A percentile compares a stretch with the other conserved stretches of the same genome.
These are phyloP conservation scores for Ophiostoma himal-ulmi DNA, from an alignment of 2,329 filamentous ascomycete species.

Conservation along the genomic window DNA sequence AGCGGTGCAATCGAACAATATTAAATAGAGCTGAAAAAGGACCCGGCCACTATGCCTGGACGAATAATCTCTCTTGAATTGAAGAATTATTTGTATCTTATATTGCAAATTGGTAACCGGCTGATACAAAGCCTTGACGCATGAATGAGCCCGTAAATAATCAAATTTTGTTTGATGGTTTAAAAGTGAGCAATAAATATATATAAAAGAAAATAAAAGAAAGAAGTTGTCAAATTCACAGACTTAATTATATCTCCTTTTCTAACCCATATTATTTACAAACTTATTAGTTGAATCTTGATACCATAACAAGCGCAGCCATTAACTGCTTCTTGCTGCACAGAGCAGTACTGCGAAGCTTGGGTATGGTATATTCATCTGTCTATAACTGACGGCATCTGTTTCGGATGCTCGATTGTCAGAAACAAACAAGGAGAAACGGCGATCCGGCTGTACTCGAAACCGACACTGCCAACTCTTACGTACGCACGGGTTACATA, in stretches of 20 bases:
- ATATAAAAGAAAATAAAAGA: too few species aligned
- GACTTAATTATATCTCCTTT: too few species aligned
- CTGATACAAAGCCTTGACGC: not conserved
- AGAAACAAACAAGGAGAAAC: not conserved
- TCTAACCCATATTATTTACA: too few species aligned
- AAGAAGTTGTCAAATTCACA: too few species aligned
- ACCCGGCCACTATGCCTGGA: not conserved
- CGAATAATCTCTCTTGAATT: too few species aligned
- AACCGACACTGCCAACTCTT: not conserved
- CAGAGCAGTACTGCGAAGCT: not conserved
- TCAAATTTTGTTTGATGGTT: too few species aligned
- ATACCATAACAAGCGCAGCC: not conserved
- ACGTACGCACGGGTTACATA: not conserved
- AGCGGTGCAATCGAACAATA: not conserved
- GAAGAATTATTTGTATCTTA: too few species aligned
- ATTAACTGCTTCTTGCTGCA: not conserved
- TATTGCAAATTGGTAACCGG: not conserved
- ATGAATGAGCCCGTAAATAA: not conserved
- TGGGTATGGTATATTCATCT: not conserved
- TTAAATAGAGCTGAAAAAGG: not conserved
- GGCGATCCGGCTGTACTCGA: constrained; percentile 3
- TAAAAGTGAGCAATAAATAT: too few species aligned
- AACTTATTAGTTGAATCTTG: too few species aligned
- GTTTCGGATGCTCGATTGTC: not conserved
- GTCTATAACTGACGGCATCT: not conserved